Evolutionary conservation across 768 basidiomycete genomes (phyloP).

Genomic region (Suillus luteus): DNA sequence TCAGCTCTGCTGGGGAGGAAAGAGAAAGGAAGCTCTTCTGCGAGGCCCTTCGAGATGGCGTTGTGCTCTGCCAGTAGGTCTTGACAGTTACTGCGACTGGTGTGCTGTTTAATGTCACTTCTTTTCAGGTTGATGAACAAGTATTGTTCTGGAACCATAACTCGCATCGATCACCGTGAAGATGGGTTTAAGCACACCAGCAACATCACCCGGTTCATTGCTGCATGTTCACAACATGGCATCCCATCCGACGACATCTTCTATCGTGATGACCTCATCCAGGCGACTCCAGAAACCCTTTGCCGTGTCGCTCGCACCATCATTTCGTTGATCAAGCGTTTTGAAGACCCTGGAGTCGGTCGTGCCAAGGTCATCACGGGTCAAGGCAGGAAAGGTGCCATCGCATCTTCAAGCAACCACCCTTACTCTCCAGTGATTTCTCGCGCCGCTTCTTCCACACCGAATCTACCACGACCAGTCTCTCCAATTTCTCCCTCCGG

Average conservation of each 20-base stretch:
- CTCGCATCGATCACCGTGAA: slow-evolving; percentile 65
- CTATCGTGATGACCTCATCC: slow-evolving; percentile 65
- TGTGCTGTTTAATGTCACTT: slow-evolving; percentile 7
- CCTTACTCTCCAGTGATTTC: slow-evolving; percentile 36
- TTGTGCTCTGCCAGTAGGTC: slow-evolving; percentile 87
- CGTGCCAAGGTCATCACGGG: slow-evolving; percentile 50
- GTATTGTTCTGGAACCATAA: slow-evolving; percentile 59
- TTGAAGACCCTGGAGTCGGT: slow-evolving; percentile 53
- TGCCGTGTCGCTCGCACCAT: slow-evolving; percentile 77
- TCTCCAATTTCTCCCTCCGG: slow-evolving; percentile 37
- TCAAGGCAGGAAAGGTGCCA: slow-evolving; percentile 35
- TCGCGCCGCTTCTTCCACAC: slow-evolving; percentile 60
- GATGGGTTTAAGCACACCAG: slow-evolving; percentile 65
- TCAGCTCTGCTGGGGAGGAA: slow-evolving; percentile 65
- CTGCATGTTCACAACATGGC: slow-evolving; percentile 70
- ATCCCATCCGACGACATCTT: slow-evolving; percentile 66
- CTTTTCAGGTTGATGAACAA: slow-evolving; percentile 73
- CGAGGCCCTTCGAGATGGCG: slow-evolving; percentile 81
- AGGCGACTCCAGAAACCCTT: slow-evolving; percentile 58
- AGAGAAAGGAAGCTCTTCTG: slow-evolving; percentile 71
- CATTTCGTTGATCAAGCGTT: slow-evolving; percentile 62
- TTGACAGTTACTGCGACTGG: slow-evolving; percentile 14
- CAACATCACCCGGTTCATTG: slow-evolving; percentile 79
- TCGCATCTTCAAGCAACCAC: slow-evolving; percentile 36
- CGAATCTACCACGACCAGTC: slow-evolving; percentile 51